A percentile compares a stretch with the other conserved stretches of the same genome.
Conservation (phyloP, 2,329 filamentous ascomycete genomes). For the Fusarium xyrophilum region DNA sequence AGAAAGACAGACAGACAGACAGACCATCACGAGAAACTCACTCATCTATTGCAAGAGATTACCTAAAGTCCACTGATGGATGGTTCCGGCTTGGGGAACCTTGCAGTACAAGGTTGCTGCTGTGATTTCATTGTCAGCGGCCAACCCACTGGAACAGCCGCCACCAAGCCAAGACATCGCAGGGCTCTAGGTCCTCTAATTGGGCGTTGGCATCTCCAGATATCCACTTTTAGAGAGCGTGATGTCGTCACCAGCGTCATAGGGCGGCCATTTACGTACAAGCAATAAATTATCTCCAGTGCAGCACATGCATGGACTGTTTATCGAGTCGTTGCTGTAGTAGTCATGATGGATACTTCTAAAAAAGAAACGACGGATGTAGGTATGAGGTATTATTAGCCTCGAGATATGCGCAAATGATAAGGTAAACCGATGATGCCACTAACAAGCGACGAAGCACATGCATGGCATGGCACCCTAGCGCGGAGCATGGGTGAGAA, state of each 20-base stretch:
- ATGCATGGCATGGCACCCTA: slow-evolving; percentile 6
- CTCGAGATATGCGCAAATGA: slow-evolving; percentile 3
- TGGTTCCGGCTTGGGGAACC: slow-evolving; percentile 24
- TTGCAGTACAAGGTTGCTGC: slow-evolving; percentile 11
- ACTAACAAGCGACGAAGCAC: slow-evolving; percentile 15
- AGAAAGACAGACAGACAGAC: background rate
- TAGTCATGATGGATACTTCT: background rate
- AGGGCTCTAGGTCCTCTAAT: slow-evolving; percentile 3
- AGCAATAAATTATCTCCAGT: background rate
- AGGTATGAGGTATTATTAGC: slow-evolving; percentile 22
- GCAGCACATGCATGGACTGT: slow-evolving; percentile 9
- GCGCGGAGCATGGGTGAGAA: slow-evolving; percentile 17
- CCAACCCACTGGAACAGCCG: slow-evolving; percentile 32
- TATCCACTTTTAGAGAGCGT: slow-evolving; percentile 21
- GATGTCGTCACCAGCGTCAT: slow-evolving; percentile 44
- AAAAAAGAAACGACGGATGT: slow-evolving; percentile 11
- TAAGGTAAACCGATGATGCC: slow-evolving; percentile 27
- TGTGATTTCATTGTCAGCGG: slow-evolving; percentile 24
- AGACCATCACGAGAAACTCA: background rate
- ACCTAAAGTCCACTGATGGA: background rate
- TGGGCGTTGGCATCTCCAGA: background rate
- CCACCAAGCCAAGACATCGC: slow-evolving; percentile 23
- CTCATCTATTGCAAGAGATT: background rate
- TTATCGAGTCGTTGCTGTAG: slow-evolving; percentile 4
- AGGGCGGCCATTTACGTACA: slow-evolving; percentile 22